phyloP scores from a whole-genome alignment of 2,329 filamentous ascomycete genomes.

The Aspergillus sojae region DNA sequence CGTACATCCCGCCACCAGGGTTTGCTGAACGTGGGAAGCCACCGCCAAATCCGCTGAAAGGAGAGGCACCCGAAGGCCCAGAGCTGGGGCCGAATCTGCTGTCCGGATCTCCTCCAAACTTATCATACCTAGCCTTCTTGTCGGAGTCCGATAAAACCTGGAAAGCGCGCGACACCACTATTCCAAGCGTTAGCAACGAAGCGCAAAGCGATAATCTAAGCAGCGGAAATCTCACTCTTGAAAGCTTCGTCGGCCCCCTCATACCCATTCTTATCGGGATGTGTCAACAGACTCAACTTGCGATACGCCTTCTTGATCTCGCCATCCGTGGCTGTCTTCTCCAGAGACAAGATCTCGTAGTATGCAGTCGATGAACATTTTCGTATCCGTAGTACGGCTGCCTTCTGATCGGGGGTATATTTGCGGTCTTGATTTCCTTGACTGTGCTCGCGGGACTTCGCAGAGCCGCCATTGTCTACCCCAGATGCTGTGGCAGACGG shows the following conservation, averaged over 20 bases:
- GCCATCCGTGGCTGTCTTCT: slow-evolving; percentile 68
- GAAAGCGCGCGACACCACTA: slow-evolving; percentile 89
- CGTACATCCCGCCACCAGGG: slow-evolving; percentile 67
- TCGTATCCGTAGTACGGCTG: slow-evolving; percentile 85
- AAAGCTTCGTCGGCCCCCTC: slow-evolving; percentile 95
- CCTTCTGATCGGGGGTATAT: slow-evolving; percentile 87
- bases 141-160: slow-evolving; percentile 90
- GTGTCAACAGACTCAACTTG: slow-evolving; percentile 89
- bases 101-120: slow-evolving; percentile 89
- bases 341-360: slow-evolving; percentile 88
- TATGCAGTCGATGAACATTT: slow-evolving; percentile 83
- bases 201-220: not conserved
- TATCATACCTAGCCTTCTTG: slow-evolving; percentile 86
- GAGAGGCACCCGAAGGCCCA: slow-evolving; percentile 42
- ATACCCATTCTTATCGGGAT: slow-evolving; percentile 98
- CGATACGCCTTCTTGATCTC: slow-evolving; percentile 98
- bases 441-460: slow-evolving; percentile 51
- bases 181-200: slow-evolving; percentile 63
- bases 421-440: slow-evolving; percentile 57
- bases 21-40: slow-evolving; percentile 51
- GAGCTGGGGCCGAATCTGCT: slow-evolving; percentile 70
- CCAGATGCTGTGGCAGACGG: slow-evolving; percentile 51
- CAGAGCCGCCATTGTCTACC: slow-evolving; percentile 47
- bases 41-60: slow-evolving; percentile 50
- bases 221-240: slow-evolving; percentile 64